Conservation (phyloP, 1,284 basidiomycete species). For the Heterobasidion occidentale region DNA sequence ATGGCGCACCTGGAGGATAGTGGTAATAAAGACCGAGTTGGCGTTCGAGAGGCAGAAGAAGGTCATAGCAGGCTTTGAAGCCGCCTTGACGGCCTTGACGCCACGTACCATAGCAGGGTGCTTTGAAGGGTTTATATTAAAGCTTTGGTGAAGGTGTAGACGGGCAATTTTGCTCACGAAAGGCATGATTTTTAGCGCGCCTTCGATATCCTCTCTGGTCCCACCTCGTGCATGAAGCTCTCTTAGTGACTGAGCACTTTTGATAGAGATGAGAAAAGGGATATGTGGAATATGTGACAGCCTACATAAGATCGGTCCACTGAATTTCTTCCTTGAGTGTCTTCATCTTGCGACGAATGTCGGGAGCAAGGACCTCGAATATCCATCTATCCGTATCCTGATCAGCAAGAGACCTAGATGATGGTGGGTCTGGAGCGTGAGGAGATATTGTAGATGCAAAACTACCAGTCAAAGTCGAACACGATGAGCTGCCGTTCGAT, state of each 20-base stretch:
- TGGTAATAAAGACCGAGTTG: constrained; percentile 88
- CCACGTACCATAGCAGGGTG: constrained; percentile 95
- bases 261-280: not conserved
- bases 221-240: constrained; percentile 67
- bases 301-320: constrained; percentile 93
- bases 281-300: constrained; percentile 17
- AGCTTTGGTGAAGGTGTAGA: not conserved
- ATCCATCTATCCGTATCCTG: constrained; percentile 97
- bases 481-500: constrained; percentile 76
- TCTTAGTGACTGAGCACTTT: constrained; percentile 66
- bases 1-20: constrained; percentile 68
- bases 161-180: constrained; percentile 52
- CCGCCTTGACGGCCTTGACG: constrained; percentile 69
- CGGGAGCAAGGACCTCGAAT: constrained; percentile 85
- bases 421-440: not conserved
- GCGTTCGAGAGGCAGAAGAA: constrained; percentile 93
- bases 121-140: constrained; percentile 31
- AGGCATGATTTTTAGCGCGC: constrained; percentile 75
- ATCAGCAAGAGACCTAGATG: constrained; percentile 75
- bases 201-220: constrained; percentile 69
- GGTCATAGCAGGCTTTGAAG: constrained; percentile 55
- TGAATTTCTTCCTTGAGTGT: constrained; percentile 61
- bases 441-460: constrained; percentile 3
- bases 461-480: constrained; percentile 96
- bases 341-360: constrained; percentile 81